A percentile compares a stretch with the other conserved stretches of the same genome.
phyloP scores from a whole-genome alignment of 495 filamentous ascomycete genomes.

The Penicillium silybi region DNA sequence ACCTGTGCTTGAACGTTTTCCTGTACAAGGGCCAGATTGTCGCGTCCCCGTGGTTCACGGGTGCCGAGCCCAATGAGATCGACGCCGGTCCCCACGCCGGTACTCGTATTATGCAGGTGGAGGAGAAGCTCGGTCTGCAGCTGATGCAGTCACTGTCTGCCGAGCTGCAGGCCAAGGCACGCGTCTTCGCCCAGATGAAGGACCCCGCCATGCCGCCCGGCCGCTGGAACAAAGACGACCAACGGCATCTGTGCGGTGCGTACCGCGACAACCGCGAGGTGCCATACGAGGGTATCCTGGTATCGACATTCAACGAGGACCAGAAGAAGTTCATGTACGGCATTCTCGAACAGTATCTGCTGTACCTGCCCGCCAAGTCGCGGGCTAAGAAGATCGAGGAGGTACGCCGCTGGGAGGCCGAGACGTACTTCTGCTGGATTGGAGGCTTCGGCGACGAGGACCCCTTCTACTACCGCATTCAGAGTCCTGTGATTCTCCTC shows the following conservation, averaged over 20 bases:
- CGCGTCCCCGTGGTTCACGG: constrained; percentile 67
- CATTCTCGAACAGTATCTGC: constrained; percentile 57
- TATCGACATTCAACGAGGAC: constrained; percentile 31
- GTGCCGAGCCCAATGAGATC: constrained; percentile 72
- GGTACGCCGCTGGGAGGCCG: constrained; percentile 47
- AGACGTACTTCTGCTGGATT: constrained; percentile 77
- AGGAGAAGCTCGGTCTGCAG: constrained; percentile 57
- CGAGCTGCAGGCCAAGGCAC: constrained; percentile 48
- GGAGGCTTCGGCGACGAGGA: constrained; percentile 61
- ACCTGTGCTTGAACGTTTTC: constrained; percentile 67
- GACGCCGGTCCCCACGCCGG: constrained; percentile 59
- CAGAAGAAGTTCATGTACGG: constrained; percentile 52
- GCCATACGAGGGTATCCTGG: constrained; percentile 64
- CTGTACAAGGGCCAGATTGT: constrained; percentile 57
- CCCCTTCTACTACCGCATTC: constrained; percentile 72
- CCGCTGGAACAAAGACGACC: constrained; percentile 71
- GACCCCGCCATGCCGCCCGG: constrained; percentile 61
- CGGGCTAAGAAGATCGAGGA: constrained; percentile 49
- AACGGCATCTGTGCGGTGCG: constrained; percentile 69
- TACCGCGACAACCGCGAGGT: constrained; percentile 72
- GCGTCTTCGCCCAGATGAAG: constrained; percentile 50
- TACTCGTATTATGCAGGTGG: constrained; percentile 59
- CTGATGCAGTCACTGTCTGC: constrained; percentile 62
- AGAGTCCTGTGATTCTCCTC: constrained; percentile 65
- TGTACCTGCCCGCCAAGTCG: constrained; percentile 56